Evolutionary conservation across 257 asterid genomes (phyloP), one percentile per base, ranked within the genome.

Genomic region (Primulina tabacum): DNA sequence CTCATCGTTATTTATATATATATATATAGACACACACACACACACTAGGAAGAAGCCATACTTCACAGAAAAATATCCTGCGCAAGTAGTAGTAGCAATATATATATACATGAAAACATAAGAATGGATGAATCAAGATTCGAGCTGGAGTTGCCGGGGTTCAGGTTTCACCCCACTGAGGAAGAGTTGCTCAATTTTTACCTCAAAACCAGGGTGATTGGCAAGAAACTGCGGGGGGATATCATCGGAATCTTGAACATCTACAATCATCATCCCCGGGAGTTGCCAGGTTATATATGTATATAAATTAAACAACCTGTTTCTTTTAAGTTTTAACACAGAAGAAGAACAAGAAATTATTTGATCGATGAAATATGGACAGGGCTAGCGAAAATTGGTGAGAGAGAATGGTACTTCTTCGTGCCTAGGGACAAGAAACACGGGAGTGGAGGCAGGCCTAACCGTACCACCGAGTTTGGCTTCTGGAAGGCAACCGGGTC

Each of bases 401-500:
- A 90, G 59, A 83, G 95, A 50, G 96, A 88, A 57, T 90, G 96
- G 96, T 88, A 87, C 55, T 90, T 90, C 62, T 87, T 88, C 56
- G 96, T 90, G 74, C 88, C 85, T 0, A 72, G 92, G 76, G 92
- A 88, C 71, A 78, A 81, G 18, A 88, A 81, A 68, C 87, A 88
- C 58, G 95, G 96, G 8, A 82, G 82, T 56, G 92, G 88, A 66
- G 92, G 96, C 32, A 77, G 90, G 82, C 92, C 97, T 0, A 85
- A 82, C 69, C 80, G 97, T 18, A 90, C 88, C 0, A 90, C 95
- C 0, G 79, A 74, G 38, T 70, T 72, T 35, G 96, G 97, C 21
- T 90, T 90, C 62, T 89, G 97, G 97, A 90, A 87, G 75, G 95
- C 97, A 11, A 90, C 97, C 2, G 97, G 97, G 5, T 88, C 95